phyloP scores from a whole-genome alignment of 257 asterid species.

The Solanum paucissectum region DNA sequence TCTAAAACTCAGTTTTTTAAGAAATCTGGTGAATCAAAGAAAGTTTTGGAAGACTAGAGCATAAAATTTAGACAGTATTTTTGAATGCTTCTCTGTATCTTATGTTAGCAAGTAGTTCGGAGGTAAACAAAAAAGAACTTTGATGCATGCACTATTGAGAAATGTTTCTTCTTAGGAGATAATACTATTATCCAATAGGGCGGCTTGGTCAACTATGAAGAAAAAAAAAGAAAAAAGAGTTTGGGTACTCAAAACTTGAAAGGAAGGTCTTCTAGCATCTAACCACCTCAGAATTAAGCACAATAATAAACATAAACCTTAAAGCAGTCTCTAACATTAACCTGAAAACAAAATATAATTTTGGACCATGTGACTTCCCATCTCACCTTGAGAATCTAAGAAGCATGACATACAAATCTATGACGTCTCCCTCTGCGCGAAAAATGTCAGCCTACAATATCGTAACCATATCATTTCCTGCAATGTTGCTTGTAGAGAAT shows the following conservation, averaged over 20 bases:
- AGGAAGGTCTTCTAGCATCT: not conserved
- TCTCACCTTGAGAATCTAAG: conserved; percentile 92
- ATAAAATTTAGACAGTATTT: not conserved
- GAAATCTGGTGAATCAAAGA: not conserved
- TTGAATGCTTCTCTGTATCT: not conserved
- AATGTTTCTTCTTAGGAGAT: not conserved
- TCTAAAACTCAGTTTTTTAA: not conserved
- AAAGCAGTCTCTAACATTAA: not conserved
- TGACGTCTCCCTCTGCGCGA: conserved; percentile 60
- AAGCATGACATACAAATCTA: conserved; percentile 92
- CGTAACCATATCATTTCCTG: conserved; percentile 5
- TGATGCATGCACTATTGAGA: not conserved
- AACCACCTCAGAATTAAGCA: not conserved
- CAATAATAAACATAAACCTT: not conserved
- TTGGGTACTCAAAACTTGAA: not conserved
- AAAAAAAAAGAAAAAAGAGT: not conserved
- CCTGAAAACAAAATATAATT: not conserved
- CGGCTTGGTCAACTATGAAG: not conserved
- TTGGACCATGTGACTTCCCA: not conserved
- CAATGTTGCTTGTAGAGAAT: not conserved
- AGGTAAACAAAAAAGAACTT: not conserved
- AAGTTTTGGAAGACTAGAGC: not conserved
- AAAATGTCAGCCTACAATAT: conserved; percentile 76
- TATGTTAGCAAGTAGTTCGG: not conserved
- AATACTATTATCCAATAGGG: not conserved